These are phyloP conservation scores for Leccinum boreale DNA, from an alignment of 768 basidiomycete genomes.

Conservation along the genomic window DNA sequence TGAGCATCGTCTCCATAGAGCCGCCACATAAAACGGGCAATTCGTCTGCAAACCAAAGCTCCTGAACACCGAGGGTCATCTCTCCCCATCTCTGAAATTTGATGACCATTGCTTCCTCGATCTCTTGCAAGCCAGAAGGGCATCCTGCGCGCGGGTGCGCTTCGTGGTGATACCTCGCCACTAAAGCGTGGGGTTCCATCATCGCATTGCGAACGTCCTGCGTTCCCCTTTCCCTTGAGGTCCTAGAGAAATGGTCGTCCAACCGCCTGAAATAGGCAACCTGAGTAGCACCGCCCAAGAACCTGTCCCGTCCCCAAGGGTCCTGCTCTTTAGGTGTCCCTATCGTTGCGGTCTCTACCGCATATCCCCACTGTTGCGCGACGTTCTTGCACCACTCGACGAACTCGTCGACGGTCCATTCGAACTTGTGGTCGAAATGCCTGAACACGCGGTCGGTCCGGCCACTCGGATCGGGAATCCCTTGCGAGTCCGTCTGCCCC, in stretches of 20 bases:
- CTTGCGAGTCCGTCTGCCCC: constrained; percentile 40
- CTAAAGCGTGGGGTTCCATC: constrained; percentile 41
- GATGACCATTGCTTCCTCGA: constrained; percentile 46
- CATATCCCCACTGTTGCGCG: constrained; percentile 71
- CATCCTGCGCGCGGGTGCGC: constrained; percentile 47
- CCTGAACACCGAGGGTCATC: constrained; percentile 40
- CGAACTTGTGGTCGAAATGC: constrained; percentile 84
- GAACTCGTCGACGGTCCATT: constrained; percentile 83
- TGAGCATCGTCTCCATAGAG: constrained; percentile 27
- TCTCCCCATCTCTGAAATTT: constrained; percentile 57
- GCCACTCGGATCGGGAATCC: constrained; percentile 70
- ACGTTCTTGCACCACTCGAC: constrained; percentile 51
- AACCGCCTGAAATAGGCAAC: constrained; percentile 59
- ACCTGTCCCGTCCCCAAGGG: constrained; percentile 67
- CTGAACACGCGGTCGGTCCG: constrained; percentile 75
- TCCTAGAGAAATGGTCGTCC: constrained; percentile 34
- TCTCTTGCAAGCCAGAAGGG: constrained; percentile 42
- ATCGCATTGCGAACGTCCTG: constrained; percentile 5
- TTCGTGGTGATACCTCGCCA: constrained; percentile 46
- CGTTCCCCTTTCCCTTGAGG: constrained; percentile 24
- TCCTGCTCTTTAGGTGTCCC: constrained; percentile 60
- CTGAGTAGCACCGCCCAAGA: constrained; percentile 63
- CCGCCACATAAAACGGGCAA: constrained; percentile 35
- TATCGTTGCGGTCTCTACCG: constrained; percentile 54
- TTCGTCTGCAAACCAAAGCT: constrained; percentile 46